Evolutionary conservation across 495 filamentous ascomycete species (phyloP).

Genomic region (Thermothielavioides terrestris): DNA sequence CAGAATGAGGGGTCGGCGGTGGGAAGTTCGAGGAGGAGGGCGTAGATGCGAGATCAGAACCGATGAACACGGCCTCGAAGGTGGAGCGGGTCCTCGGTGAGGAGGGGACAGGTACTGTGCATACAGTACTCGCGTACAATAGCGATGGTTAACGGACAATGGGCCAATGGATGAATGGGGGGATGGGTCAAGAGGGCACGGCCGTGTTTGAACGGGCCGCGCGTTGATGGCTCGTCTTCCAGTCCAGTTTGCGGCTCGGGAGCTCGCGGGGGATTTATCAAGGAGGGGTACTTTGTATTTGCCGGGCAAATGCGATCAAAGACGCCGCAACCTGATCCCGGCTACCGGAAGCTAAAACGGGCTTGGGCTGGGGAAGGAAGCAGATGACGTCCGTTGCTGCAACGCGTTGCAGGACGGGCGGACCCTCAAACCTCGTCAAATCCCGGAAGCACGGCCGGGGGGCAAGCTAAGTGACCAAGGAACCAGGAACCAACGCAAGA

Average conservation of each 20-base stretch:
- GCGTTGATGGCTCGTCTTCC: not conserved
- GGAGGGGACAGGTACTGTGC: not conserved
- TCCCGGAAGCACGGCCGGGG: not conserved
- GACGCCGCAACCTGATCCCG: not conserved
- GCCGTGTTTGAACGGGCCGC: not conserved
- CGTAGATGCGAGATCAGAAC: slow-evolving; percentile 1
- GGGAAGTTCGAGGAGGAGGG: not conserved
- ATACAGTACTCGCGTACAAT: too few species aligned
- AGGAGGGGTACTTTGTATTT: slow-evolving; percentile 2
- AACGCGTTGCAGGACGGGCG: slow-evolving; percentile 6
- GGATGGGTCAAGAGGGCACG: not conserved
- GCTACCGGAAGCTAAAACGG: not conserved
- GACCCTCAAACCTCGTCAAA: slow-evolving; percentile 1
- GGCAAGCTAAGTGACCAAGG: not conserved
- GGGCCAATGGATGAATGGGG: slow-evolving; percentile 1
- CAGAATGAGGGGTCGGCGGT: not conserved
- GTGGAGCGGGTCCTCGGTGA: not conserved
- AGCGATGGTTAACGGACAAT: not conserved
- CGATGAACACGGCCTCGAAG: not conserved
- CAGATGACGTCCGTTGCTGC: slow-evolving; percentile 15
- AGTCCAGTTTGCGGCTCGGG: not conserved
- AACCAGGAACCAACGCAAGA: not conserved
- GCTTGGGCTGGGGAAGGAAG: not conserved
- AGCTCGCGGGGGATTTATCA: slow-evolving; percentile 4
- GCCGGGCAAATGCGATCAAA: slow-evolving; percentile 1